Conservation (phyloP, 768 basidiomycete species). For the Mycena polygramma region DNA sequence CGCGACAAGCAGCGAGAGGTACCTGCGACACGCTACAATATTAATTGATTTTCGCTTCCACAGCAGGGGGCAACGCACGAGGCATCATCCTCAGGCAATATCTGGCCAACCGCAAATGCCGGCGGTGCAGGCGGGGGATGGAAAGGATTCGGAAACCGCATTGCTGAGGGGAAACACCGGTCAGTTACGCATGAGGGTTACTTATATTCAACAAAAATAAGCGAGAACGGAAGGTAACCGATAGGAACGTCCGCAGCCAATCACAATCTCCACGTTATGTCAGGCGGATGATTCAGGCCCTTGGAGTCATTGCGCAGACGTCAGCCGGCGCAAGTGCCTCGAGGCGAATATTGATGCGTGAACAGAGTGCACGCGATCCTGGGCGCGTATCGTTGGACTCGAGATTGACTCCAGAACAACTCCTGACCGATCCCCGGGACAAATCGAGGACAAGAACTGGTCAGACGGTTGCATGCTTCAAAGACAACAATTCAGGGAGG, state of each 20-base stretch:
- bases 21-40: constrained; percentile 44
- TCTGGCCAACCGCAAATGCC: constrained; percentile 40
- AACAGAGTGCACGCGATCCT: too few relatives aligned
- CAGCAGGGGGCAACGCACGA: constrained; percentile 48
- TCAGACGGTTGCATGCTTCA: too few relatives aligned
- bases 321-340: too few relatives aligned
- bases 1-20: constrained; percentile 60
- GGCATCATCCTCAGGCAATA: constrained; percentile 41
- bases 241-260: not conserved
- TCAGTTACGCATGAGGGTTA: not conserved
- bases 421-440: too few relatives aligned
- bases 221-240: not conserved
- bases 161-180: not conserved
- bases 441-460: too few relatives aligned
- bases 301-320: too few relatives aligned
- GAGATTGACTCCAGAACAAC: too few relatives aligned
- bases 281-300: not conserved
- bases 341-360: too few relatives aligned
- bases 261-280: constrained; percentile 9
- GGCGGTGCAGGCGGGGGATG: constrained; percentile 39
- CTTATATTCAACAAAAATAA: constrained; percentile 1
- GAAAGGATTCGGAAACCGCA: constrained; percentile 37
- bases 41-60: not conserved
- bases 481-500: too few relatives aligned
- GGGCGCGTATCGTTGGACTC: too few relatives aligned